A percentile compares a stretch with the other conserved stretches of the same genome.
These are phyloP conservation scores for Sedum album DNA, from an alignment of 164 flowering plant genomes.

Conservation along the genomic window DNA sequence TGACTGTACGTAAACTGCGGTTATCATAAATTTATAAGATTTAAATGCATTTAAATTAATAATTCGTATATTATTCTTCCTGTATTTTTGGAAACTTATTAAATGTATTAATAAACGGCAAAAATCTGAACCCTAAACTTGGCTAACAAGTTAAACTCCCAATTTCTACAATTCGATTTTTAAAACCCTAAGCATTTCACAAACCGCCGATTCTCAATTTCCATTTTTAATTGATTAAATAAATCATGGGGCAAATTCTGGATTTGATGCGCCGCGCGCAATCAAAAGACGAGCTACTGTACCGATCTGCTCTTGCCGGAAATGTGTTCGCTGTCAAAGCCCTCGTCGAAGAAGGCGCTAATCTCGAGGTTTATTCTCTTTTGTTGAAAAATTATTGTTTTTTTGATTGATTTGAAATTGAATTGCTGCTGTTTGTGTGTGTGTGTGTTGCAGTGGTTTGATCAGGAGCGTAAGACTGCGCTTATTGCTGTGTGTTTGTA, in stretches of 20 bases:
- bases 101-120: too few relatives aligned
- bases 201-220: background rate
- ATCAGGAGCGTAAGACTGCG: conserved; percentile 86
- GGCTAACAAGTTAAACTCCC: too few relatives aligned
- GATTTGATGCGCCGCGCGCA: conserved; percentile 32
- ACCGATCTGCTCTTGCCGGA: conserved; percentile 29
- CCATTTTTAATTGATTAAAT: background rate
- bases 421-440: background rate
- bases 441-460: conserved; percentile 63
- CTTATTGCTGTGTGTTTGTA: conserved; percentile 66
- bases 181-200: background rate
- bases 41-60: too few relatives aligned
- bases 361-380: conserved; percentile 35
- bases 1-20: too few relatives aligned
- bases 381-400: background rate
- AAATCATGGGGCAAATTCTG: conserved; percentile 1
- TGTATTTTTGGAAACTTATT: too few relatives aligned
- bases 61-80: too few relatives aligned
- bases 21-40: too few relatives aligned
- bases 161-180: too few relatives aligned
- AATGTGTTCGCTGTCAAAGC: conserved; percentile 34
- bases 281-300: conserved; percentile 42
- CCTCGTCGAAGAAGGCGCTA: conserved; percentile 42
- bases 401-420: background rate
- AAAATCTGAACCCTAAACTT: too few relatives aligned